Percentiles rank a stretch among this genome's conserved stretches.
Conservation (phyloP, 2,329 filamentous ascomycete species). For the Macroventuria anomochaeta region DNA sequence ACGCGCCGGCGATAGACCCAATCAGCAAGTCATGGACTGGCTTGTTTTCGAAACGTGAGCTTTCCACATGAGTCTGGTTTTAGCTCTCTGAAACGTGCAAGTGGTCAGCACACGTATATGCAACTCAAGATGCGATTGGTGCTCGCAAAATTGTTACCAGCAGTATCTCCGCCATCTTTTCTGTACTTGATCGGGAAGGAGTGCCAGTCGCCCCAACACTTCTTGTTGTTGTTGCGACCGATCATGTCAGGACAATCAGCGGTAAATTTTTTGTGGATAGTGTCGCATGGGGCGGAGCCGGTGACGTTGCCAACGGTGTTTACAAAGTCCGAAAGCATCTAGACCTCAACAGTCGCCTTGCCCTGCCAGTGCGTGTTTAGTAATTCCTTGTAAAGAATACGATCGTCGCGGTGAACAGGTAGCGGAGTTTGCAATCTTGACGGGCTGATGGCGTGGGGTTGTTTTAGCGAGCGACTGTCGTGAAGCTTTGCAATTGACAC, state of each 20-base stretch:
- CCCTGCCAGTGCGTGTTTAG: background rate
- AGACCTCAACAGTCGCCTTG: background rate
- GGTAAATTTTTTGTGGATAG: background rate
- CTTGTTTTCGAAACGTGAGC: background rate
- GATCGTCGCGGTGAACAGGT: too few species aligned
- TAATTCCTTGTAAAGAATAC: background rate
- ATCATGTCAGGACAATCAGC: background rate
- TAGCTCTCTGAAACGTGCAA: background rate
- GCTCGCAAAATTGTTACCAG: background rate
- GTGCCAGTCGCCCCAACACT: background rate
- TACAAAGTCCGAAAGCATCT: background rate
- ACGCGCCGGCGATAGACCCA: background rate
- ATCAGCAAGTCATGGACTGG: background rate
- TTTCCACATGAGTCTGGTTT: background rate
- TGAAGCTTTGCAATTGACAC: background rate
- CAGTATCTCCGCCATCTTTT: background rate
- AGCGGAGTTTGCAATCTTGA: too few species aligned
- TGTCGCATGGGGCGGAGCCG: background rate
- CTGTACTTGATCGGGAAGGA: background rate
- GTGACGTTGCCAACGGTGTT: slow-evolving; percentile 4
- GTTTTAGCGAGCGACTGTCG: background rate
- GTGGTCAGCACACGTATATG: background rate
- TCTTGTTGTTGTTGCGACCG: background rate
- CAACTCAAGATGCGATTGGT: background rate
- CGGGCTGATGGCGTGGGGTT: too few species aligned